Evolutionary conservation across 2,329 filamentous ascomycete species (phyloP).

Genomic region (Hypoxylon sp.): DNA sequence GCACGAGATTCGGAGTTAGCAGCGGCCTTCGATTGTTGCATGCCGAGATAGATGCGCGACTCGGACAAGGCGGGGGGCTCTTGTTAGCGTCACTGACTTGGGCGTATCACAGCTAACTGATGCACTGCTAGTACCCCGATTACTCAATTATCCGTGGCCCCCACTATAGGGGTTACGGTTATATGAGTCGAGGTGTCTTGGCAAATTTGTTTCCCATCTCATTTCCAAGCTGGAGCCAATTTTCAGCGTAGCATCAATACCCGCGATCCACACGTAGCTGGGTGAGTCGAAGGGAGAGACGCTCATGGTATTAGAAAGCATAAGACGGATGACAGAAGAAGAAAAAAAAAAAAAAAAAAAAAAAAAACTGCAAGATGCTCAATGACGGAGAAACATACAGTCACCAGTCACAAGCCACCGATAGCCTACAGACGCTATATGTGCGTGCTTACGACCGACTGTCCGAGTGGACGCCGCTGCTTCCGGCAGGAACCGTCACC

Average conservation of each 20-base stretch:
- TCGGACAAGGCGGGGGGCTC: neutral
- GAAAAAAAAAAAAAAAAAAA: neutral
- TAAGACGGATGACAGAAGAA: no score
- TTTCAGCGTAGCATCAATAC: no score
- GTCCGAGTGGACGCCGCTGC: conserved; percentile 23
- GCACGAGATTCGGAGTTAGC: neutral
- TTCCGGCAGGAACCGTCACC: conserved; percentile 30
- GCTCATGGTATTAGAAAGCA: no score
- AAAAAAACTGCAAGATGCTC: conserved; percentile 15
- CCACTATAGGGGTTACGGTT: neutral
- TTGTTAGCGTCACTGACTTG: neutral
- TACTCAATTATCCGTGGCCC: neutral
- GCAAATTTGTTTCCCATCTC: neutral
- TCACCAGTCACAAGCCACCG: conserved; percentile 8
- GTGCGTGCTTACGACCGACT: conserved; percentile 22
- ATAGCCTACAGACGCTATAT: conserved; percentile 3
- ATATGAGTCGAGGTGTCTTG: neutral
- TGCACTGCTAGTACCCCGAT: no score
- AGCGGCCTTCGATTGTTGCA: neutral
- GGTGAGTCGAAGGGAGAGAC: neutral
- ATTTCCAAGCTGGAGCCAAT: neutral
- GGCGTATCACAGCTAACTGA: no score
- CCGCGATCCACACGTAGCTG: neutral
- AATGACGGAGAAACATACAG: conserved; percentile 10
- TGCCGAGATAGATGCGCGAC: neutral